Conservation (phyloP, 208 protist species). For the Leishmania tarentolae region DNA sequence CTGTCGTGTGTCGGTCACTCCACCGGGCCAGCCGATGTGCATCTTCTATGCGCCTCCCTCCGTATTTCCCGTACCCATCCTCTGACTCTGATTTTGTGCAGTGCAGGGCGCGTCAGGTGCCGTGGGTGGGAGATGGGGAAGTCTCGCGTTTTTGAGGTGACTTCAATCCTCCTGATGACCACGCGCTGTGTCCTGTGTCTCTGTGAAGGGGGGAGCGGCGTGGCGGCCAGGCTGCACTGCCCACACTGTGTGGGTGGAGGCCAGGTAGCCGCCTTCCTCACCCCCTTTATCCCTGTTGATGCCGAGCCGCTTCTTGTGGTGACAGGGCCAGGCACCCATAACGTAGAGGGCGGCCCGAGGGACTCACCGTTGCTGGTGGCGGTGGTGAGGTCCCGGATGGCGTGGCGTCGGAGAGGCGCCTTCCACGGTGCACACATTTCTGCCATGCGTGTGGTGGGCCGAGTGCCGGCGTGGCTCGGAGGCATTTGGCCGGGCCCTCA, state of each 20-base stretch:
- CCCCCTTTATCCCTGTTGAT: no score
- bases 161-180: neutral
- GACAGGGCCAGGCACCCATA: neutral
- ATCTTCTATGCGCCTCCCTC: neutral
- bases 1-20: neutral
- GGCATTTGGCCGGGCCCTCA: neutral
- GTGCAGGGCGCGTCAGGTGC: neutral
- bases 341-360: neutral
- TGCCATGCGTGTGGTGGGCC: no score
- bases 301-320: no score
- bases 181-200: no score
- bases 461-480: neutral
- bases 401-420: neutral
- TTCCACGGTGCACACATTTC: no score
- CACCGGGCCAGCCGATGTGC: neutral
- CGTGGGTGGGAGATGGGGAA: neutral
- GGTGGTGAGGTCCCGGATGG: neutral
- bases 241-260: neutral
- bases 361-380: neutral
- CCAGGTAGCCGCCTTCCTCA: neutral
- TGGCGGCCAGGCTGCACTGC: neutral
- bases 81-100: no score
- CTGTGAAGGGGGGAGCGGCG: no score
- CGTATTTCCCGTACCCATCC: neutral
- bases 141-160: neutral